phyloP scores from a whole-genome alignment of 352 stramenopile genomes.

The Pythium aquatile region DNA sequence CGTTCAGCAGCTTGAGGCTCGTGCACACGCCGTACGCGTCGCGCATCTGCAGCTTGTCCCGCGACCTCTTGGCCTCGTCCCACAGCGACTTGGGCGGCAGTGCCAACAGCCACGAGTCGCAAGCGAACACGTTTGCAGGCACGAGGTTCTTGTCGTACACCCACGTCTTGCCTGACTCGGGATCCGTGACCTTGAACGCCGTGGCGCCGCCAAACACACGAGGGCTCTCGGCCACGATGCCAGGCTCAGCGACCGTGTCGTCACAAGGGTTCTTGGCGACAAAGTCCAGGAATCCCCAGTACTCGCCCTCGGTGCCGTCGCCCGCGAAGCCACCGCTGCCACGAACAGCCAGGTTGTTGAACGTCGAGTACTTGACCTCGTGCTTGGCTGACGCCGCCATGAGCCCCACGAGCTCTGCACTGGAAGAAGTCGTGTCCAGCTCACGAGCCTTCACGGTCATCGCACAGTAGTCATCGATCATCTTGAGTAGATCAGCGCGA shows the following conservation, averaged over 20 bases:
- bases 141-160: constrained; percentile 64
- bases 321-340: constrained; percentile 33
- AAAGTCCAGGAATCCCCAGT: constrained; percentile 54
- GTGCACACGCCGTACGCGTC: constrained; percentile 80
- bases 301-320: constrained; percentile 35
- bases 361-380: constrained; percentile 60
- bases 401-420: constrained; percentile 60
- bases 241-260: constrained; percentile 32
- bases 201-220: constrained; percentile 47
- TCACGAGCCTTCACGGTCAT: constrained; percentile 50
- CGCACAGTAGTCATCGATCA: constrained; percentile 70
- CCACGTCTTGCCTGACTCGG: constrained; percentile 46
- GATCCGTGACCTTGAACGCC: constrained; percentile 43
- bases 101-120: constrained; percentile 73
- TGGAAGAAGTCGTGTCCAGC: constrained; percentile 40
- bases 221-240: constrained; percentile 45
- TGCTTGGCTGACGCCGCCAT: constrained; percentile 59
- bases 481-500: constrained; percentile 40
- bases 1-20: constrained; percentile 71
- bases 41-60: constrained; percentile 46
- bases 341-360: constrained; percentile 70
- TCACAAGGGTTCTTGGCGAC: constrained; percentile 64
- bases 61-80: constrained; percentile 49
- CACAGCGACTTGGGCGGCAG: constrained; percentile 56
- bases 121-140: constrained; percentile 70